phyloP scores from a whole-genome alignment of 1,284 basidiomycete genomes.

The Pascua guehoae region DNA sequence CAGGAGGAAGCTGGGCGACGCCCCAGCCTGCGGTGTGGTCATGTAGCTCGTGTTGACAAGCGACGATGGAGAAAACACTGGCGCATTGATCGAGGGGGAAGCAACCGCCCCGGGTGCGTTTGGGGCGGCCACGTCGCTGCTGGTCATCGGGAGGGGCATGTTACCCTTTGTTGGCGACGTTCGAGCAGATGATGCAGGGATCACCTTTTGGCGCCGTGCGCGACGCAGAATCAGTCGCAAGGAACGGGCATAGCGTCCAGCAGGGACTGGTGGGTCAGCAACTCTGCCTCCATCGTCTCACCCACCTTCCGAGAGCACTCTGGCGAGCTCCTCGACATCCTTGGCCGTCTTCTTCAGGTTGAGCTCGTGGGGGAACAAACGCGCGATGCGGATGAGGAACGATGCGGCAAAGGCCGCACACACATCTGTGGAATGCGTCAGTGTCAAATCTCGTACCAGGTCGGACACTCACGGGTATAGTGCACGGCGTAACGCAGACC shows the following conservation, averaged over 20 bases:
- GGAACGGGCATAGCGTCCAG: conserved; percentile 81
- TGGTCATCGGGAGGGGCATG: conserved; percentile 24
- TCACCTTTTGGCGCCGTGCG: conserved; percentile 63
- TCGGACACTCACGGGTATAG: conserved; percentile 51
- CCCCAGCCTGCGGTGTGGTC: conserved; percentile 15
- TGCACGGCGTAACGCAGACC: conserved; percentile 72
- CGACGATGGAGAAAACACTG: conserved; percentile 17
- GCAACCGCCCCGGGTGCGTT: neutral
- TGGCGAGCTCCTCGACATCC: conserved; percentile 72
- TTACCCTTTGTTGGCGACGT: conserved; percentile 32
- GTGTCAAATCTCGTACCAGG: neutral
- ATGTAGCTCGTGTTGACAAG: conserved; percentile 18
- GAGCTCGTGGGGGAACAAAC: conserved; percentile 81
- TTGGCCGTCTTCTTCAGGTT: conserved; percentile 68
- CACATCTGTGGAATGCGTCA: conserved; percentile 63
- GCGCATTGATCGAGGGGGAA: neutral
- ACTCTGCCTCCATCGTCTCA: conserved; percentile 5
- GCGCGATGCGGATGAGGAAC: conserved; percentile 75
- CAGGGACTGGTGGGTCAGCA: conserved; percentile 61
- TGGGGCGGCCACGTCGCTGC: conserved; percentile 2
- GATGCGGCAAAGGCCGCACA: conserved; percentile 89
- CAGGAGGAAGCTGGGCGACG: conserved; percentile 24
- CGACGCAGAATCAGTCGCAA: conserved; percentile 80
- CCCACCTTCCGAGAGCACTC: conserved; percentile 69
- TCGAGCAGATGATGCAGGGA: conserved; percentile 47